Evolutionary conservation across 352 stramenopile species (phyloP).

Genomic region (Peronospora tabacina): DNA sequence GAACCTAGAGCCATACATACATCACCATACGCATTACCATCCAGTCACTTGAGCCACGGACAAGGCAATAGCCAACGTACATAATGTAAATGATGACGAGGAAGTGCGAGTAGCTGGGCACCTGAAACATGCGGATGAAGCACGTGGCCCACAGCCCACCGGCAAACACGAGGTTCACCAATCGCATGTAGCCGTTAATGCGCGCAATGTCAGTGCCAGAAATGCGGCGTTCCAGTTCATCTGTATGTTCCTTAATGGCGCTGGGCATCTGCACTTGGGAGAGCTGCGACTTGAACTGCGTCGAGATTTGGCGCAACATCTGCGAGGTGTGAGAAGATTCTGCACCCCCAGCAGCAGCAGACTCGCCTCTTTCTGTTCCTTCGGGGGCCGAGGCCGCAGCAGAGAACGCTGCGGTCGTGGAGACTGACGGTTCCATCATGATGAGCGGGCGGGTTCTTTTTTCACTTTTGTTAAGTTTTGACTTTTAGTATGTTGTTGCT

Average conservation of each 20-base stretch:
- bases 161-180: constrained; percentile 65
- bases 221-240: constrained; percentile 66
- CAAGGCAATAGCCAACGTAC: constrained; percentile 24
- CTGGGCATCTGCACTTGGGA: constrained; percentile 55
- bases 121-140: constrained; percentile 71
- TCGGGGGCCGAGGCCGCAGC: constrained; percentile 1
- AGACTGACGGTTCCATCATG: constrained; percentile 30
- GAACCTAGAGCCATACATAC: constrained; percentile 30
- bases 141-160: constrained; percentile 59
- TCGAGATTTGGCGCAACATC: constrained; percentile 27
- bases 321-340: constrained; percentile 1
- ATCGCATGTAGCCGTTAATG: constrained; percentile 83
- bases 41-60: background rate
- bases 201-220: constrained; percentile 68
- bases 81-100: constrained; percentile 82
- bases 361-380: background rate
- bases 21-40: background rate
- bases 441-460: constrained; percentile 12
- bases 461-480: background rate
- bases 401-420: constrained; percentile 14
- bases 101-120: constrained; percentile 75
- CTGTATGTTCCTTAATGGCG: constrained; percentile 57
- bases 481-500: too few relatives aligned
- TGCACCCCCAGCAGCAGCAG: background rate
- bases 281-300: constrained; percentile 31